Percentiles rank a stretch among this genome's conserved stretches.
These are phyloP conservation scores for Geotrichum aggregatum DNA, from an alignment of 1,139 yeast genomes.

Conservation along the genomic window DNA sequence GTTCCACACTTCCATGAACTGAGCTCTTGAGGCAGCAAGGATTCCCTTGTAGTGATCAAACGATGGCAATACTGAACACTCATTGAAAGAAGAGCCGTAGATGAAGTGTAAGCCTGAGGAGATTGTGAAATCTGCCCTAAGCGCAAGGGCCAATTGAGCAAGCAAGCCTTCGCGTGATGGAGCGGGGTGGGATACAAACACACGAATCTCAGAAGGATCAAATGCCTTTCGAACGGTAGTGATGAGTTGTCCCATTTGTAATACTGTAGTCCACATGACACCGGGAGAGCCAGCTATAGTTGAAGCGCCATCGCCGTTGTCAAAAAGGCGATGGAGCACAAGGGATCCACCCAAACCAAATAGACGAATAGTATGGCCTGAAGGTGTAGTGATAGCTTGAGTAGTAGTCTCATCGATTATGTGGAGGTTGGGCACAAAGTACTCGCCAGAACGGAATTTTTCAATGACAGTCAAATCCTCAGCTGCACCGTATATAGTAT, in stretches of 20 bases:
- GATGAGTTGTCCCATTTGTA: slow-evolving; percentile 64
- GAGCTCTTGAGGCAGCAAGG: slow-evolving; percentile 53
- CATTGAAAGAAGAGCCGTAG: slow-evolving; percentile 69
- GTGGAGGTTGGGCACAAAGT: slow-evolving; percentile 52
- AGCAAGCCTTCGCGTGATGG: slow-evolving; percentile 62
- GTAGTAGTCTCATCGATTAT: slow-evolving; percentile 56
- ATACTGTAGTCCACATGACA: slow-evolving; percentile 67
- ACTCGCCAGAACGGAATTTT: slow-evolving; percentile 53
- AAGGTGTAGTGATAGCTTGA: slow-evolving; percentile 39
- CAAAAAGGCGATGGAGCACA: slow-evolving; percentile 63
- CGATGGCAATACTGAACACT: slow-evolving; percentile 58
- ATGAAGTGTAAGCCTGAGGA: slow-evolving; percentile 70
- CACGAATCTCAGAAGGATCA: slow-evolving; percentile 49
- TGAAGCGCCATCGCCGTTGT: slow-evolving; percentile 52
- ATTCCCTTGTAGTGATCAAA: slow-evolving; percentile 56
- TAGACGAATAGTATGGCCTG: slow-evolving; percentile 49
- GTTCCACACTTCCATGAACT: slow-evolving; percentile 62
- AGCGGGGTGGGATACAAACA: slow-evolving; percentile 66
- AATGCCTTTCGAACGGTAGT: slow-evolving; percentile 45
- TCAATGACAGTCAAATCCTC: slow-evolving; percentile 68
- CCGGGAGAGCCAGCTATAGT: slow-evolving; percentile 66
- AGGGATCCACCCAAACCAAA: slow-evolving; percentile 72
- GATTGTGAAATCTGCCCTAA: slow-evolving; percentile 68
- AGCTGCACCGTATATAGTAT: slow-evolving; percentile 69
- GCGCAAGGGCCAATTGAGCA: slow-evolving; percentile 62